Evolutionary conservation across 495 filamentous ascomycete genomes (phyloP), one percentile per base, ranked within the genome.

Genomic region (Viridothelium virens): DNA sequence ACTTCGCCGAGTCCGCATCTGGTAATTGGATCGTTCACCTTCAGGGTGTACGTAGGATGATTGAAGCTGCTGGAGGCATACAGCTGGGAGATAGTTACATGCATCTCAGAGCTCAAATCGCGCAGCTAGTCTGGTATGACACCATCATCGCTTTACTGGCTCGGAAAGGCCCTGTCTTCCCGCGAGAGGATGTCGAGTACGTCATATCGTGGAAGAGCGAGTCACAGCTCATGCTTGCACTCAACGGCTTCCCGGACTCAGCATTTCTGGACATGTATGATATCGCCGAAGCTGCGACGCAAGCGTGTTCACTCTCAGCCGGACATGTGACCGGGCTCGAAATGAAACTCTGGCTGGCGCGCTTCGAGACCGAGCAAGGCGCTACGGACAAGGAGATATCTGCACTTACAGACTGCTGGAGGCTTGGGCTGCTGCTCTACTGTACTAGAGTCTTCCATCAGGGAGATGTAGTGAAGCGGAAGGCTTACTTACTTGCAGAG

Each of bases 121-220:
- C 53, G 53, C 53, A 59, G 53, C 53, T 59, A 31, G 53, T 59
- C 36, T 59, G 53, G 53, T 59, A 59, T 14, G 53, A 59, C 14
- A 59, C 53, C 7, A 59, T 59, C 53, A 14, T 36, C 31, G 53
- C 53, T 59, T 59, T 59, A 36, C 53, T 59, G 53, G 4, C 53
- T 7, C 53, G 53, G 25, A 59, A 36, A 59, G 53, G 53, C 14
- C 53, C 53, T 14, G 53, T 59, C 53, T 59, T 59, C 31, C 53
- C 53, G 18, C 53, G 31, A 59, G 53, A 59, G 31, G 4, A 59
- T 36, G 14, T 59, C 31, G 53, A 59, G 53, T 36, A 59, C 31
- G 53, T 59, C 7, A 7, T 59, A 36, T 59, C 53, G 14, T 59
- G 53, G 53, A 59, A 59, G 18, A 59, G 14, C 53, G 53, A 59